Conservation (phyloP, 495 filamentous ascomycete species). For the Penicillium crystallinum region DNA sequence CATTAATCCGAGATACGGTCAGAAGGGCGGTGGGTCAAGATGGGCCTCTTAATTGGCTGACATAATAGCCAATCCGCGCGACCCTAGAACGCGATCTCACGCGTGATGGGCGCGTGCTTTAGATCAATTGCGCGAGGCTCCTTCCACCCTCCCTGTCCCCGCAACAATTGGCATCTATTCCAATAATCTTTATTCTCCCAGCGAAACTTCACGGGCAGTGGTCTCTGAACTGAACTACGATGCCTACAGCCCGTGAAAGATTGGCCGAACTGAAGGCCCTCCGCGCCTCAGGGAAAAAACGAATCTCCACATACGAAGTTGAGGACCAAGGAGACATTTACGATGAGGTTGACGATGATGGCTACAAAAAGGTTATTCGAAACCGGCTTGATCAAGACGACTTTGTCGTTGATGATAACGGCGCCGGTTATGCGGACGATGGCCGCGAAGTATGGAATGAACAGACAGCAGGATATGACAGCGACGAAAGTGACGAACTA, state of each 20-base stretch:
- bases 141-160: conserved; percentile 20
- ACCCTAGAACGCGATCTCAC: not conserved
- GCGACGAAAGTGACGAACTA: conserved; percentile 62
- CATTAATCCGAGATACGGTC: not conserved
- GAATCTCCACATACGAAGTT: conserved; percentile 81
- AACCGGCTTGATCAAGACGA: conserved; percentile 88
- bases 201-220: conserved; percentile 12
- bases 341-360: conserved; percentile 94
- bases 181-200: conserved; percentile 2
- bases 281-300: conserved; percentile 84
- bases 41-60: not conserved
- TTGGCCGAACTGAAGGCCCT: conserved; percentile 80
- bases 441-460: conserved; percentile 96
- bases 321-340: conserved; percentile 81
- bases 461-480: conserved; percentile 49
- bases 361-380: conserved; percentile 92
- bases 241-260: conserved; percentile 38
- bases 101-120: conserved; percentile 2
- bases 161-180: conserved; percentile 9
- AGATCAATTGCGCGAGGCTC: conserved; percentile 6
- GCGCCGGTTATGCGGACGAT: conserved; percentile 91
- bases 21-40: too few relatives aligned
- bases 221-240: conserved; percentile 18
- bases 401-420: conserved; percentile 94
- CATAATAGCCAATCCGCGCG: not conserved